phyloP scores from a whole-genome alignment of 192 early-diverging fungal species.

The Backusella parvicylindrica region DNA sequence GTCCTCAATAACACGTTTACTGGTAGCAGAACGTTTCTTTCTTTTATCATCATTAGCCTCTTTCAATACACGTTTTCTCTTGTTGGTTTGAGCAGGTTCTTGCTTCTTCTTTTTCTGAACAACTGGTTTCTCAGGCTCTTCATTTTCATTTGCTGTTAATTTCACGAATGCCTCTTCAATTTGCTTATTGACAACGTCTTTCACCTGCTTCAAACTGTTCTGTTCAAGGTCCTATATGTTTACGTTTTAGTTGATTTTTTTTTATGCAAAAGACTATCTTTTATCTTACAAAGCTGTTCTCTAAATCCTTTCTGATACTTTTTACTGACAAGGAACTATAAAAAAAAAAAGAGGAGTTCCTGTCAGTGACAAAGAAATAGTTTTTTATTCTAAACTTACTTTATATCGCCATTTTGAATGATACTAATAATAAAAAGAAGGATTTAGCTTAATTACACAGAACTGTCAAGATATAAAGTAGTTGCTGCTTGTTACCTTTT shows the following conservation, averaged over 20 bases:
- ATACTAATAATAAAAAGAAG: constrained; percentile 1
- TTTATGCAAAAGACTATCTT: neutral
- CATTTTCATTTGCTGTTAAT: neutral
- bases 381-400: neutral
- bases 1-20: neutral
- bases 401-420: neutral
- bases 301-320: neutral
- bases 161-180: neutral
- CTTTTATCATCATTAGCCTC: neutral
- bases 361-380: neutral
- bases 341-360: neutral
- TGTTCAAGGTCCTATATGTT: neutral
- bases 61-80: neutral
- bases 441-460: neutral
- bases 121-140: neutral
- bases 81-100: neutral
- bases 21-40: neutral
- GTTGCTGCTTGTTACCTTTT: neutral
- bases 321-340: neutral
- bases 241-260: neutral
- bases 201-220: neutral
- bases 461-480: neutral
- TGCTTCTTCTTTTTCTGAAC: neutral
- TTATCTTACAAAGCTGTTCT: constrained; percentile 5
- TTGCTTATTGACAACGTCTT: neutral